Evolutionary conservation across 2,329 filamentous ascomycete species (phyloP).

Genomic region (Lachnellula suecica): DNA sequence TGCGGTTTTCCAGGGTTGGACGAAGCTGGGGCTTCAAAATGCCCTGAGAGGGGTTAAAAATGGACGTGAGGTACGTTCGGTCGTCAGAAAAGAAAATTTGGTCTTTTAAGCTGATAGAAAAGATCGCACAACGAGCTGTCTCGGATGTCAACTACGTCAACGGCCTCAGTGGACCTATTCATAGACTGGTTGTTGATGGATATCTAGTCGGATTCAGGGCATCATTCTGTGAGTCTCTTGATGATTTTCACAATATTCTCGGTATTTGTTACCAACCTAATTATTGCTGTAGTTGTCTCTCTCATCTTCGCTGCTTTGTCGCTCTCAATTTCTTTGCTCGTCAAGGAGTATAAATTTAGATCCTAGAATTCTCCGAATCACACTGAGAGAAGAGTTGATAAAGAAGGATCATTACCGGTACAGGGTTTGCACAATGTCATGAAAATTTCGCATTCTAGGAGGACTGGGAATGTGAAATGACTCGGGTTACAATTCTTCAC

Average conservation of each 20-base stretch:
- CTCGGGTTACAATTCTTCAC: no score
- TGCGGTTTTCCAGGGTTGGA: slow-evolving; percentile 6
- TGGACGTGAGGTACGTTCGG: slow-evolving; percentile 3
- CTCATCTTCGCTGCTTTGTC: background rate
- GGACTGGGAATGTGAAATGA: no score
- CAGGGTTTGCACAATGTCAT: no score
- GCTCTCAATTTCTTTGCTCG: background rate
- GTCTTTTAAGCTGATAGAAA: background rate
- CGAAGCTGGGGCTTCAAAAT: background rate
- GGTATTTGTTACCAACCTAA: background rate
- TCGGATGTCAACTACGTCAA: slow-evolving; percentile 11
- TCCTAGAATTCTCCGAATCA: no score
- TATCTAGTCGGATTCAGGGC: slow-evolving; percentile 8
- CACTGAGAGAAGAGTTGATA: no score
- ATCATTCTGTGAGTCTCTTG: slow-evolving; percentile 1
- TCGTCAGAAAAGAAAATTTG: background rate
- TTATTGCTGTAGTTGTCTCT: background rate
- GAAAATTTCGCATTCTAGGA: no score
- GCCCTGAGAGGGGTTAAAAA: background rate
- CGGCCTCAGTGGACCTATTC: slow-evolving; percentile 3
- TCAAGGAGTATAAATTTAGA: background rate
- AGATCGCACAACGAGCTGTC: slow-evolving; percentile 6
- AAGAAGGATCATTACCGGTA: no score
- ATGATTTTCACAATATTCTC: background rate
- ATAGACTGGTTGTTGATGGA: slow-evolving; percentile 6